These are phyloP conservation scores for Paraphaeosphaeria sporulosa DNA, from an alignment of 2,329 filamentous ascomycete genomes.

Conservation along the genomic window DNA sequence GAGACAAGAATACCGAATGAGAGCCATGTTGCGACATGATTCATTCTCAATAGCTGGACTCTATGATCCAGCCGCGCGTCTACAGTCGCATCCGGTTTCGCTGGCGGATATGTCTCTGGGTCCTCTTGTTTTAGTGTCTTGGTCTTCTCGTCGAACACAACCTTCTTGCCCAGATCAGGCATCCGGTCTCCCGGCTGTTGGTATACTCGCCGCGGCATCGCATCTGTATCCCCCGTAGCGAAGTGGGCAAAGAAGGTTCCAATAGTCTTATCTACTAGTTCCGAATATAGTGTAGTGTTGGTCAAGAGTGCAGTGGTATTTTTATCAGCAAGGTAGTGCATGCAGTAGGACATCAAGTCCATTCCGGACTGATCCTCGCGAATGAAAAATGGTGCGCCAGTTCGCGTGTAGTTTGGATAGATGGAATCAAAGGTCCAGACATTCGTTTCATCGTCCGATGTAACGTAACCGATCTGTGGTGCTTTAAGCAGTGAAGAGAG, in stretches of 20 bases:
- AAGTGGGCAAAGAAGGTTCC: background rate
- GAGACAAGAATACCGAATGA: conserved; percentile 5
- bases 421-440: background rate
- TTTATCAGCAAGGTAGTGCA: background rate
- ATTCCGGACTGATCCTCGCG: background rate
- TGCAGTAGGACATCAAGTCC: conserved; percentile 1
- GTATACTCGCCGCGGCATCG: background rate
- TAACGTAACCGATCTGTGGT: background rate
- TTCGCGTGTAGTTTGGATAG: background rate
- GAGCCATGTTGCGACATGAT: conserved; percentile 4
- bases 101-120: background rate
- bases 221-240: background rate
- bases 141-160: background rate
- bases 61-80: conserved; percentile 1
- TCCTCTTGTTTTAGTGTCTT: background rate
- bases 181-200: background rate
- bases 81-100: conserved; percentile 1
- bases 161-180: conserved; percentile 4
- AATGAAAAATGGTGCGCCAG: background rate
- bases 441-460: background rate
- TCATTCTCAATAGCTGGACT: conserved; percentile 15
- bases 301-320: background rate
- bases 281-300: background rate
- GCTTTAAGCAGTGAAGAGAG: background rate
- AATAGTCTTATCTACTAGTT: background rate